Percentiles rank a stretch among this genome's conserved stretches.
phyloP scores from a whole-genome alignment of 176 grass and related monocot genomes.

The Phragmites australis region DNA sequence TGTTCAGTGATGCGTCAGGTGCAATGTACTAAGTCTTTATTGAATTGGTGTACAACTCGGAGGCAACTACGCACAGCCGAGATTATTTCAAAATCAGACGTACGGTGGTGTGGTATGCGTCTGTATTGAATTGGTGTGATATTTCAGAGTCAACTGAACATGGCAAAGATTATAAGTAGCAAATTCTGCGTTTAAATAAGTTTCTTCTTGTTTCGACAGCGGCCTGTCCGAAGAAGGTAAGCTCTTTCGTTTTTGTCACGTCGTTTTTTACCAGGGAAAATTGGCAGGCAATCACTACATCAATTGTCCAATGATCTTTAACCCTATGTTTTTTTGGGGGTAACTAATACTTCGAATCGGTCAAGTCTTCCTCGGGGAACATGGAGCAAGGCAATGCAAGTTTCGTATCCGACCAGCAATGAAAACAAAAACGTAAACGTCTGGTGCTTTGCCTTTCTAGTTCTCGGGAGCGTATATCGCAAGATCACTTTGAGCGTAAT shows the following conservation, averaged over 20 bases:
- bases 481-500: constrained; percentile 19
- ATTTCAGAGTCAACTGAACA: constrained; percentile 26
- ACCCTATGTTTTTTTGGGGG: not conserved
- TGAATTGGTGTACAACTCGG: constrained; percentile 5
- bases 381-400: not conserved
- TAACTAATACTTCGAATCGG: not conserved
- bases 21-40: constrained; percentile 1
- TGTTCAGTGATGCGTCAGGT: constrained; percentile 26
- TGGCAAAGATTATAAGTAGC: constrained; percentile 2
- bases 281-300: constrained; percentile 13
- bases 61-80: constrained; percentile 3
- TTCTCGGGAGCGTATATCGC: constrained; percentile 22
- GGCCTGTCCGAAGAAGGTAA: constrained; percentile 6
- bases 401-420: not conserved
- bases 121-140: not conserved
- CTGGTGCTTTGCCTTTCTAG: constrained; percentile 2
- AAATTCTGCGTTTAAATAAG: not conserved
- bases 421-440: constrained; percentile 25
- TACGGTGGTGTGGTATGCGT: not conserved
- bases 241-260: not conserved
- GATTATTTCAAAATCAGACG: constrained; percentile 8
- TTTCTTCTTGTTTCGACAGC: constrained; percentile 24
- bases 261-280: not conserved
- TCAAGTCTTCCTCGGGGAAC: constrained; percentile 25
- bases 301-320: not conserved